Percentiles rank a stretch among this genome's conserved stretches.
These are phyloP conservation scores for Rhododendron ovatum DNA, from an alignment of 148 eudicot genomes.

Conservation along the genomic window DNA sequence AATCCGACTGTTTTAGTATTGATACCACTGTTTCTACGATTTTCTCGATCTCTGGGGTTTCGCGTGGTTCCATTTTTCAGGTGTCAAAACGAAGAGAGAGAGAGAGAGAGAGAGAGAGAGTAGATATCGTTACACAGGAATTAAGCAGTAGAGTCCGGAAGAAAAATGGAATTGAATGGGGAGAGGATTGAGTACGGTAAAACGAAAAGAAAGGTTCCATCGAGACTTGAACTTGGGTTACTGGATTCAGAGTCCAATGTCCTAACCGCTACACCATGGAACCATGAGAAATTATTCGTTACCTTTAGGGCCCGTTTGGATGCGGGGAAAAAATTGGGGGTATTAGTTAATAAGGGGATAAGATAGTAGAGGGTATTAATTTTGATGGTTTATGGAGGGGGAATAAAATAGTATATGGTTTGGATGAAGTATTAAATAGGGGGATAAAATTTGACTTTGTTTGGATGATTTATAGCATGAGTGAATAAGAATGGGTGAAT, in stretches of 20 bases:
- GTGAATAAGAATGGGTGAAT: too few species aligned
- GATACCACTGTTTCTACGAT: constrained; percentile 24
- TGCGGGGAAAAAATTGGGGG: too few species aligned
- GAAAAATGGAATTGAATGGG: neutral
- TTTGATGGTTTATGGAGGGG: too few species aligned
- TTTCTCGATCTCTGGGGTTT: neutral
- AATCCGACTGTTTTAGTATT: constrained; percentile 26
- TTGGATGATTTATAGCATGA: too few species aligned
- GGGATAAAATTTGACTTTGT: too few species aligned
- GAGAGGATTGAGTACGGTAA: neutral
- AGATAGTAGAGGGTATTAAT: too few species aligned
- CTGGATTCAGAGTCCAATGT: constrained; percentile 21
- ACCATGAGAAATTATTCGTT: too few species aligned
- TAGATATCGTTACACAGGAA: neutral
- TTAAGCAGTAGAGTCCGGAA: neutral
- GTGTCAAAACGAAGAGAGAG: neutral
- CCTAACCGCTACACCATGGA: constrained; percentile 17
- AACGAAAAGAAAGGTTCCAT: constrained; percentile 5
- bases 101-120: neutral
- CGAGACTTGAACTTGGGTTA: constrained; percentile 17
- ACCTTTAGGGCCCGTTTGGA: too few species aligned
- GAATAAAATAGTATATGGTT: too few species aligned
- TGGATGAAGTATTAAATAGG: too few species aligned
- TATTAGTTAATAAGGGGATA: too few species aligned
- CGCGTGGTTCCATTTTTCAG: constrained; percentile 17